Conservation (phyloP, 2,329 filamentous ascomycete species). For the Paradendryphiella salina region DNA sequence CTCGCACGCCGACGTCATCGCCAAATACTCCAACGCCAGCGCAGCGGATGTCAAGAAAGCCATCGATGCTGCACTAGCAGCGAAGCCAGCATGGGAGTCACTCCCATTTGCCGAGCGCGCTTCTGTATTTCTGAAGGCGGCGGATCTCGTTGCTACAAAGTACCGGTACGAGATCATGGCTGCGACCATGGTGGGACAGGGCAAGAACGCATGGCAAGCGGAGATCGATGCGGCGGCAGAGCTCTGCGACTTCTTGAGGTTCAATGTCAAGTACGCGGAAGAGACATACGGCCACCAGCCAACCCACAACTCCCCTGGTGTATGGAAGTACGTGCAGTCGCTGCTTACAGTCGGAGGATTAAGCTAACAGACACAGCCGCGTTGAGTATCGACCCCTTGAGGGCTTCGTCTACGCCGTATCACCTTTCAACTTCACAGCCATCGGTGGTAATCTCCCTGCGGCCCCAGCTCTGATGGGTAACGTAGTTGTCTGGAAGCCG, state of each 20-base stretch:
- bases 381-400: slow-evolving; percentile 88
- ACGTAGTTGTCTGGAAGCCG: slow-evolving; percentile 97
- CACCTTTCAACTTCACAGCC: slow-evolving; percentile 96
- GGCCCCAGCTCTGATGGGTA: slow-evolving; percentile 84
- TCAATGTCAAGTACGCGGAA: slow-evolving; percentile 92
- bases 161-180: slow-evolving; percentile 98
- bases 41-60: slow-evolving; percentile 74
- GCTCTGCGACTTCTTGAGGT: slow-evolving; percentile 87
- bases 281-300: slow-evolving; percentile 89
- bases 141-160: slow-evolving; percentile 85
- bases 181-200: slow-evolving; percentile 91
- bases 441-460: slow-evolving; percentile 86
- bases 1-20: slow-evolving; percentile 74
- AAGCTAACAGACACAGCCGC: slow-evolving; percentile 54
- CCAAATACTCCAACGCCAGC: slow-evolving; percentile 82
- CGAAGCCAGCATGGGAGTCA: slow-evolving; percentile 82
- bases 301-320: slow-evolving; percentile 75
- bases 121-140: slow-evolving; percentile 92
- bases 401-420: slow-evolving; percentile 92
- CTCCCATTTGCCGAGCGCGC: slow-evolving; percentile 89
- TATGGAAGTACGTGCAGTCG: slow-evolving; percentile 71
- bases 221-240: slow-evolving; percentile 96
- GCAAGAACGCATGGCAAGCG: slow-evolving; percentile 99
- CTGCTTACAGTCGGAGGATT: background rate
- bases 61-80: slow-evolving; percentile 82